A percentile compares a stretch with the other conserved stretches of the same genome.
Conservation (phyloP, 2,329 filamentous ascomycete species). For the Aspergillus brasiliensis region DNA sequence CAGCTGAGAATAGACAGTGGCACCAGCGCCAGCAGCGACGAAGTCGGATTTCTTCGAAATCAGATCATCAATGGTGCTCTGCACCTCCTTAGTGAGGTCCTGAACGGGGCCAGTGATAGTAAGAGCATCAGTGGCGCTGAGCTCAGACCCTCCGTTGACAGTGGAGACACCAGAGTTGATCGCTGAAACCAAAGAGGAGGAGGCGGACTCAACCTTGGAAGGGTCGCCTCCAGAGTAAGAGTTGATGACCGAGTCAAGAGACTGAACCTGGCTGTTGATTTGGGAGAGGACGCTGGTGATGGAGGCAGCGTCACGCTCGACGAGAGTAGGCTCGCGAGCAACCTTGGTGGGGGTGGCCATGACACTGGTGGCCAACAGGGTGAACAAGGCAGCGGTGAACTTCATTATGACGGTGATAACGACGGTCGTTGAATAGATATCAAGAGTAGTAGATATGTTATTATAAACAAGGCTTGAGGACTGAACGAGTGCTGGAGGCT, state of each 20-base stretch:
- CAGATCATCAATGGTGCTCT: constrained; percentile 26
- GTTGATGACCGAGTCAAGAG: constrained; percentile 27
- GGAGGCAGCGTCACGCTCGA: constrained; percentile 20
- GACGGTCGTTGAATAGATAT: constrained; percentile 16
- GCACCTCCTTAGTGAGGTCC: constrained; percentile 29
- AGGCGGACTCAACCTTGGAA: constrained; percentile 24
- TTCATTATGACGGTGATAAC: constrained; percentile 24
- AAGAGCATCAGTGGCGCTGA: constrained; percentile 31
- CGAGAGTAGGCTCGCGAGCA: constrained; percentile 13
- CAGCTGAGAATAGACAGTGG: constrained; percentile 25
- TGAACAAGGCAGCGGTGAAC: constrained; percentile 24
- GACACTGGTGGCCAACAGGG: constrained; percentile 26
- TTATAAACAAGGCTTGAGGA: background rate
- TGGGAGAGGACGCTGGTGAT: constrained; percentile 22
- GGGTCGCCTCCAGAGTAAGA: constrained; percentile 28
- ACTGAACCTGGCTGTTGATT: constrained; percentile 21
- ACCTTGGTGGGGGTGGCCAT: constrained; percentile 26
- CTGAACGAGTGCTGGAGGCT: constrained; percentile 25
- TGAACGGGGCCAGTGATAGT: constrained; percentile 29
- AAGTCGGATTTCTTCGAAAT: constrained; percentile 30
- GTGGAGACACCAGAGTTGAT: constrained; percentile 30
- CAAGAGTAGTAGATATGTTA: constrained; percentile 10
- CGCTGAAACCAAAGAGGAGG: constrained; percentile 23
- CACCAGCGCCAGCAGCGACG: constrained; percentile 27
- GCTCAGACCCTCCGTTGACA: constrained; percentile 23